Percentiles rank a stretch among this genome's conserved stretches.
Evolutionary conservation across 2,329 filamentous ascomycete species (phyloP).

Genomic region (Fusarium floridanum): DNA sequence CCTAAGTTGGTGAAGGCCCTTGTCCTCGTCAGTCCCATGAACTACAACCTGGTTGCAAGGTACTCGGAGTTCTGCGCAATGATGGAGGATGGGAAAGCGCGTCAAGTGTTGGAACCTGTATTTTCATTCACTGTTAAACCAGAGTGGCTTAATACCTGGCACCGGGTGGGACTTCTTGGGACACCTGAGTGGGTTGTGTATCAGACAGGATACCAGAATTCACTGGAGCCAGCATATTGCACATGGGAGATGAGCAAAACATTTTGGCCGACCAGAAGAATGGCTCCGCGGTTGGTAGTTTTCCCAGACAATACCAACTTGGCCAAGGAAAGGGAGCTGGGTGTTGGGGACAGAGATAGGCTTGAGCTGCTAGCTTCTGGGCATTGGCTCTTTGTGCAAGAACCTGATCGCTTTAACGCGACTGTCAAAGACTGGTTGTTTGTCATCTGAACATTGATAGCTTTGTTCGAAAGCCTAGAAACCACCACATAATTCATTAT

Average conservation of each 20-base stretch:
- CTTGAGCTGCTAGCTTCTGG: neutral
- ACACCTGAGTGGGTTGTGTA: neutral
- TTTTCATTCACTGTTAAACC: neutral
- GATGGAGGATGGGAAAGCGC: neutral
- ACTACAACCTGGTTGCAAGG: neutral
- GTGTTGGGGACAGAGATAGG: too few relatives aligned
- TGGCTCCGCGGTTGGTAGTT: neutral
- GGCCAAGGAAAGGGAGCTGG: neutral
- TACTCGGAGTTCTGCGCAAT: neutral
- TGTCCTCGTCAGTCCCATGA: neutral
- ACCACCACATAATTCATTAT: neutral
- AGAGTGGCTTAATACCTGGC: neutral
- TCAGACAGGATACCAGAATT: neutral
- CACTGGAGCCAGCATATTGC: neutral
- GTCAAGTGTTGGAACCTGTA: neutral
- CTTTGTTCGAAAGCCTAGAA: neutral
- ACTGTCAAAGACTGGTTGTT: neutral
- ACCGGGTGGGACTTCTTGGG: neutral
- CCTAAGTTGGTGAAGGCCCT: neutral
- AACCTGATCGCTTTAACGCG: neutral
- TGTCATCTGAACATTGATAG: neutral
- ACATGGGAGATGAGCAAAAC: neutral
- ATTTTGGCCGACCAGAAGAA: neutral
- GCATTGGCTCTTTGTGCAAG: neutral
- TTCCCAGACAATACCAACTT: neutral